Conservation (phyloP, 2,329 filamentous ascomycete species). For the Emmonsia crescens region DNA sequence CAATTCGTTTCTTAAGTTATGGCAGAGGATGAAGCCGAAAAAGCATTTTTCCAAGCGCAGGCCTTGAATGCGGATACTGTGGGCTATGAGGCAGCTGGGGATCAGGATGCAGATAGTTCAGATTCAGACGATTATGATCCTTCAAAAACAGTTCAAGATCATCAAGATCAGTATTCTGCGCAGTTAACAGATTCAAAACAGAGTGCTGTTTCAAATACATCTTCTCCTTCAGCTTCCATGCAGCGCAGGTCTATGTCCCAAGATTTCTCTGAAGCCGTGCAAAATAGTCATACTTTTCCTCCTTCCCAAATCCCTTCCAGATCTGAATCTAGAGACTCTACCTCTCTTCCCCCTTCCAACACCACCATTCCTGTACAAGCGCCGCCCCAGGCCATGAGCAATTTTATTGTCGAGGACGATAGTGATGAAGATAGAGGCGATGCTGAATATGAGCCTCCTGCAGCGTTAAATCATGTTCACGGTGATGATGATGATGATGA, state of each 20-base stretch:
- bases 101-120: slow-evolving; percentile 40
- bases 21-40: slow-evolving; percentile 44
- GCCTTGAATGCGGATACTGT: slow-evolving; percentile 31
- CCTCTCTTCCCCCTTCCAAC: slow-evolving; percentile 18
- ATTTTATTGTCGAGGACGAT: slow-evolving; percentile 54
- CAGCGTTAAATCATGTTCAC: slow-evolving; percentile 37
- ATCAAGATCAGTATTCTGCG: slow-evolving; percentile 31
- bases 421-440: slow-evolving; percentile 43
- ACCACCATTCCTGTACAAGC: slow-evolving; percentile 24
- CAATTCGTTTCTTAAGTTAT: slow-evolving; percentile 22
- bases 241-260: slow-evolving; percentile 16
- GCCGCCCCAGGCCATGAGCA: slow-evolving; percentile 46
- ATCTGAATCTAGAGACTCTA: slow-evolving; percentile 25
- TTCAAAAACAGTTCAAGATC: slow-evolving; percentile 37
- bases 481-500: slow-evolving; percentile 46
- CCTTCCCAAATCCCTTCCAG: slow-evolving; percentile 23
- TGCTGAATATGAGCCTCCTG: slow-evolving; percentile 44
- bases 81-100: slow-evolving; percentile 37
- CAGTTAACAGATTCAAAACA: slow-evolving; percentile 22
- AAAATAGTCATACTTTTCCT: slow-evolving; percentile 19
- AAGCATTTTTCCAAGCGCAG: slow-evolving; percentile 43
- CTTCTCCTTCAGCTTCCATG: slow-evolving; percentile 18
- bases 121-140: slow-evolving; percentile 47
- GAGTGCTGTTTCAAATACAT: slow-evolving; percentile 19
- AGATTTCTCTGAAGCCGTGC: slow-evolving; percentile 21